Conservation (phyloP, 306 rosid species). For the Morella rubra region DNA sequence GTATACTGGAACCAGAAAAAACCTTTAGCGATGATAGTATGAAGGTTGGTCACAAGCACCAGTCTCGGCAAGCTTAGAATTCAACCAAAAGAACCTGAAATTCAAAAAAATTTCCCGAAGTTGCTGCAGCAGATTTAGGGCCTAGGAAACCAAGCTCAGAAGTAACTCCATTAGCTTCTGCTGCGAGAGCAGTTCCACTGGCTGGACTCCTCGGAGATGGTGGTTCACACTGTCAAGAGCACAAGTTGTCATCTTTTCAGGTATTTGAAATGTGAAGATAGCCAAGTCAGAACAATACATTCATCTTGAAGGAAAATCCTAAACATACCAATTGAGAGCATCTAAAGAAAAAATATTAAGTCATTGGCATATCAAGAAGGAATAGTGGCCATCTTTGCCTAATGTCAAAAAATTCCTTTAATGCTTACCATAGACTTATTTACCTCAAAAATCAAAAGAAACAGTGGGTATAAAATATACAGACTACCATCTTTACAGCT, state of each 20-base stretch:
- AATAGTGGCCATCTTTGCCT: background rate
- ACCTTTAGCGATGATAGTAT: slow-evolving; percentile 63
- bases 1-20: slow-evolving; percentile 63
- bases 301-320: background rate
- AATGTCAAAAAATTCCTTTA: background rate
- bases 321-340: background rate
- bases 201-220: slow-evolving; percentile 71
- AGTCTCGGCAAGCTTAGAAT: slow-evolving; percentile 74
- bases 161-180: slow-evolving; percentile 49
- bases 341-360: background rate
- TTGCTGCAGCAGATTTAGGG: slow-evolving; percentile 66
- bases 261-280: slow-evolving; percentile 18
- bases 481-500: background rate
- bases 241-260: slow-evolving; percentile 32
- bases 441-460: background rate
- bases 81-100: slow-evolving; percentile 88
- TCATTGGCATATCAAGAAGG: background rate
- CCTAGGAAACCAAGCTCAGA: slow-evolving; percentile 57
- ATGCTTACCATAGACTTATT: background rate
- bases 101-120: slow-evolving; percentile 83
- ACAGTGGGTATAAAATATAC: background rate
- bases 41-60: slow-evolving; percentile 78
- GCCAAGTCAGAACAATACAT: background rate
- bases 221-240: slow-evolving; percentile 73
- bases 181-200: slow-evolving; percentile 66